Evolutionary conservation across 176 grass and related monocot genomes (phyloP), one percentile per base, ranked within the genome.

Genomic region (Aegilops sharonensis): DNA sequence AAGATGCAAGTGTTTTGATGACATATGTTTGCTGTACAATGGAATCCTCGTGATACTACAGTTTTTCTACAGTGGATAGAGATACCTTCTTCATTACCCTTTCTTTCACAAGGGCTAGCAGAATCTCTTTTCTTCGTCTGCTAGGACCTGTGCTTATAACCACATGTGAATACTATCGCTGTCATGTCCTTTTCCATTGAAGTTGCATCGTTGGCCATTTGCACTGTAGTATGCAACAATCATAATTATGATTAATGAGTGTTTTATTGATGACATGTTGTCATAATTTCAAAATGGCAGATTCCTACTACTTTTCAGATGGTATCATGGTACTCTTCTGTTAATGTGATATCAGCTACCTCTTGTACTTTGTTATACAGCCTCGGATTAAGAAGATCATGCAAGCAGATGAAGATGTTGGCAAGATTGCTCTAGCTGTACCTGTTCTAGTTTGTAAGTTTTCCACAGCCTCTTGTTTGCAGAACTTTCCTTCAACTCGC

Each of bases 391-490:
- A 99, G 84, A 99, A 99, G 89, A 99, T 96, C 62, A 99, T 99
- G 97, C 97, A 99, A 89, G 80, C 97, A 48, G 97, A 99, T 87
- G 97, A 99, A 84, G 97, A 99, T 69, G 90, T 99, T 1, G 97
- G 97, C 69, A 99, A 99, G 85, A 99, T 99, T 85, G 94, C 94
- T 78, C 72, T 90, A 72, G 92, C 94, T 64, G 97, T 99, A 73
- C 97, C 97, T 91, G 87, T 99, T 90, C 86, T 99, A 85, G 97
- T 99, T 85, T 99, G 94, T 99, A 89, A 96, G 97, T 91, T 86
- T n/a, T 79, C 31, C 56, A 36, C 34, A 66, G 84, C n/a, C 60
- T 36, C 8, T 59, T 52, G 15, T 43, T 56, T 74, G 69, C 37
- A 75, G 40, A 20, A 59, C 56, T 61, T 27, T 74, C 72, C n/a